These are phyloP conservation scores for Dicorynia guianensis DNA, from an alignment of 306 rosid species.

Conservation along the genomic window DNA sequence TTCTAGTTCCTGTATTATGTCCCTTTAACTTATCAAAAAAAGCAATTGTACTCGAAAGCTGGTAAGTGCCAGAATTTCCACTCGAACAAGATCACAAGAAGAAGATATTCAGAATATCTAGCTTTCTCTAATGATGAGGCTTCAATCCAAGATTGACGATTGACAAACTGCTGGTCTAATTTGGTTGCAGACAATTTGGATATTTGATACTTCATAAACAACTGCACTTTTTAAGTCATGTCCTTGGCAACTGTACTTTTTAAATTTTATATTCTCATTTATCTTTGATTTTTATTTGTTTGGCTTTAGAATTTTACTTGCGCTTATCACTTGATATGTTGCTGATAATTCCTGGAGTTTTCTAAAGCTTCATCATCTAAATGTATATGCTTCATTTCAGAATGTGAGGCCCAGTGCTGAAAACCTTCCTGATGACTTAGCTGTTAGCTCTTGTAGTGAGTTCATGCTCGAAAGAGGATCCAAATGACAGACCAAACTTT, in stretches of 20 bases:
- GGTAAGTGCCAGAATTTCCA: neutral
- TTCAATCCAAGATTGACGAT: too few relatives aligned
- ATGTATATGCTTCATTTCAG: constrained; percentile 49
- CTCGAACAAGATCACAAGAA: neutral
- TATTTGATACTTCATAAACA: neutral
- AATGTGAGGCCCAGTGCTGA: constrained; percentile 89
- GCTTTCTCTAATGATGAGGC: too few relatives aligned
- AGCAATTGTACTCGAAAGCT: neutral
- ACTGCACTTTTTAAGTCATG: neutral
- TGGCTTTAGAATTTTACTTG: too few relatives aligned
- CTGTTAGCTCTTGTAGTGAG: constrained; percentile 73
- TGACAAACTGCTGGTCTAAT: neutral
- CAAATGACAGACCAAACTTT: constrained; percentile 76
- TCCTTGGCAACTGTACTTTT: neutral
- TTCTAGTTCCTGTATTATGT: neutral
- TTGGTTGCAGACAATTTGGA: neutral
- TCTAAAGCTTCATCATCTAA: constrained; percentile 1
- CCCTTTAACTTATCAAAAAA: neutral
- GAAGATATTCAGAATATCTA: too few relatives aligned
- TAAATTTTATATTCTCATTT: neutral
- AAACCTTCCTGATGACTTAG: constrained; percentile 78
- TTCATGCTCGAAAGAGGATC: constrained; percentile 95
- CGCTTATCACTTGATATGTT: neutral
- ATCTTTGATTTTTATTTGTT: neutral
- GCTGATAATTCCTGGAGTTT: constrained; percentile 23